Conservation (phyloP, 2,329 filamentous ascomycete genomes). For the Furcasterigmium sp. region DNA sequence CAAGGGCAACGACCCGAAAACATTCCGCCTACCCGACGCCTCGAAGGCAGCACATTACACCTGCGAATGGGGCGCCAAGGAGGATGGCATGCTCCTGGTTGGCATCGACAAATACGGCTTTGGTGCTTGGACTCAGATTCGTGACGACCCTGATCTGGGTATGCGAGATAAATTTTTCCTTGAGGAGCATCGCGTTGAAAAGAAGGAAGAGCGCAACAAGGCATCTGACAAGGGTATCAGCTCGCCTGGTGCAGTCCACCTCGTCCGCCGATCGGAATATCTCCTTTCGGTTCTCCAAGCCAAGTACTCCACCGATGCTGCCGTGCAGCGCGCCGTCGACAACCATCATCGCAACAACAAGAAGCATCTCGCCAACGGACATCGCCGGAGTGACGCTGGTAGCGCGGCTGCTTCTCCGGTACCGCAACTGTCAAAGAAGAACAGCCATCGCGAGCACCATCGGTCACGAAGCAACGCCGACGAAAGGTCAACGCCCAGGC, state of each 20-base stretch:
- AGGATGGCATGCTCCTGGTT: constrained; percentile 95
- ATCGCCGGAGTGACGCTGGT: constrained; percentile 52
- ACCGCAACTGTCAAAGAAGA: constrained; percentile 46
- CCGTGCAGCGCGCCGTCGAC: constrained; percentile 74
- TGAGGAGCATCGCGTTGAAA: constrained; percentile 96
- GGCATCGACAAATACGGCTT: constrained; percentile 93
- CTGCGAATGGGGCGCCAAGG: constrained; percentile 84
- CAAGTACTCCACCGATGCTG: constrained; percentile 72
- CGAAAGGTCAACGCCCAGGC: constrained; percentile 44
- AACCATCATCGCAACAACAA: constrained; percentile 96
- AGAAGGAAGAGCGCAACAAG: constrained; percentile 87
- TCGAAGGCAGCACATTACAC: constrained; percentile 89
- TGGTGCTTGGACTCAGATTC: constrained; percentile 90
- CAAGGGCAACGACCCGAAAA: constrained; percentile 64
- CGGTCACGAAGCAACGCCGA: constrained; percentile 46
- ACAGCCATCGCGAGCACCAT: constrained; percentile 41
- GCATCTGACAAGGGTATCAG: constrained; percentile 76
- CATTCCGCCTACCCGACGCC: constrained; percentile 84
- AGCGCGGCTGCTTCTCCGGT: constrained; percentile 69
- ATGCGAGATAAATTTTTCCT: constrained; percentile 91
- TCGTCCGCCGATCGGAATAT: constrained; percentile 92
- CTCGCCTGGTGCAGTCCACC: constrained; percentile 93
- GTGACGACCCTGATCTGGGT: constrained; percentile 82
- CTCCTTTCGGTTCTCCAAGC: constrained; percentile 88
- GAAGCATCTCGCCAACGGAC: constrained; percentile 57